Percentiles rank a stretch among this genome's conserved stretches.
These are phyloP conservation scores for Geotrichum phurueaensis DNA, from an alignment of 1,139 yeast genomes.

Conservation along the genomic window DNA sequence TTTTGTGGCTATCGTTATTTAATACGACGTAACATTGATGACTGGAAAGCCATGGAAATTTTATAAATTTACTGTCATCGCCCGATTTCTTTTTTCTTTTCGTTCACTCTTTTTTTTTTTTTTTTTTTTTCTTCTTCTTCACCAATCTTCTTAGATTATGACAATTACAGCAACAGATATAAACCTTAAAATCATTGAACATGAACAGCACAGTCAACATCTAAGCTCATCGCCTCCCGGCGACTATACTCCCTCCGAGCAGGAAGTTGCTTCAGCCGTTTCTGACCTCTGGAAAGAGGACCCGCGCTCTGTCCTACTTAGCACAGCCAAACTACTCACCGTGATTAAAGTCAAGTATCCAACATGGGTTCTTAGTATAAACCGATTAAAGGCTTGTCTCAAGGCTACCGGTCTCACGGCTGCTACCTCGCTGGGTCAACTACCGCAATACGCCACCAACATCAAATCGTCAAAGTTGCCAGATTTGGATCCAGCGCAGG, in stretches of 20 bases:
- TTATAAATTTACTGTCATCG: neutral
- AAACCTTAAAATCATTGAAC: slow-evolving; percentile 3
- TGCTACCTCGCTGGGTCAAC: neutral
- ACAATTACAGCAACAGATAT: neutral
- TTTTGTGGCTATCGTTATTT: neutral
- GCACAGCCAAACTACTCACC: slow-evolving; percentile 49
- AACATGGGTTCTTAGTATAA: slow-evolving; percentile 8
- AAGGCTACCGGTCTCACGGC: slow-evolving; percentile 3
- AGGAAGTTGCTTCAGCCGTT: slow-evolving; percentile 58
- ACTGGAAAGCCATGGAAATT: neutral
- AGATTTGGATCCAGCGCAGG: slow-evolving; percentile 1
- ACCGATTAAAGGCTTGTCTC: slow-evolving; percentile 10
- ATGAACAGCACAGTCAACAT: neutral
- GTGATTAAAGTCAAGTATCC: slow-evolving; percentile 33
- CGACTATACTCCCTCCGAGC: slow-evolving; percentile 47
- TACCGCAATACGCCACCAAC: slow-evolving; percentile 31
- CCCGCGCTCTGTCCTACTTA: slow-evolving; percentile 55
- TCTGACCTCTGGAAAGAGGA: slow-evolving; percentile 64
- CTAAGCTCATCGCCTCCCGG: neutral
- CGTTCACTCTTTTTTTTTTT: neutral
- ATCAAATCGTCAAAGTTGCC: slow-evolving; percentile 41
- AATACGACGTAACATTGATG: neutral
- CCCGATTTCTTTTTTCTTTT: neutral
- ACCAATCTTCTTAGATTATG: neutral
- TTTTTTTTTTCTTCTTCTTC: neutral